phyloP scores from a whole-genome alignment of 176 grass and related monocot species.

The Saccharum spontaneum region DNA sequence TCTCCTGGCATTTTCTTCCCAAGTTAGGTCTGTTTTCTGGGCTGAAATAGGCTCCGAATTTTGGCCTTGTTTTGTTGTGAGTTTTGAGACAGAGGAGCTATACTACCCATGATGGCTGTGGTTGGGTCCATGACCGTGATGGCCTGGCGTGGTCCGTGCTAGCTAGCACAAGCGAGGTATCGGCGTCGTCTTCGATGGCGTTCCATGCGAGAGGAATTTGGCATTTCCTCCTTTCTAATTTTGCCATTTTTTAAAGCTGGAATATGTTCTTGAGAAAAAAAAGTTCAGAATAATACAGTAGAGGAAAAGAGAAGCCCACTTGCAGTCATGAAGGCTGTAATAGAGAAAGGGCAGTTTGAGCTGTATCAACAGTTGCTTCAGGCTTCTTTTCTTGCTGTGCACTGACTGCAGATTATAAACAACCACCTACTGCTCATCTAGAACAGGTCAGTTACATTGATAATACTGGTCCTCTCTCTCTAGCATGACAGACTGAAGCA shows the following conservation, averaged over 20 bases:
- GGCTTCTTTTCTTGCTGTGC: conserved; percentile 6
- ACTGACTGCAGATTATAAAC: conserved; percentile 9
- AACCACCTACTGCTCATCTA: not conserved
- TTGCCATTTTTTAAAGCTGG: not conserved
- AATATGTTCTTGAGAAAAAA: conserved; percentile 21
- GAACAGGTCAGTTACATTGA: not conserved
- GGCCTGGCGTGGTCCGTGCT: not conserved
- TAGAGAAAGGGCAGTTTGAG: not conserved
- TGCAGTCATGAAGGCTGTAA: conserved; percentile 12
- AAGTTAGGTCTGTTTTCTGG: not conserved
- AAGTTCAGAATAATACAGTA: not conserved
- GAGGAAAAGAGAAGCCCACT: not conserved
- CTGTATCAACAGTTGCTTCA: conserved; percentile 12
- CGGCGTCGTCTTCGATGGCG: not conserved
- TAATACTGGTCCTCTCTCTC: no score
- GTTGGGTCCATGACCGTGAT: conserved; percentile 24
- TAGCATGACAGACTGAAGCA: not conserved
- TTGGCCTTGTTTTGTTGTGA: not conserved
- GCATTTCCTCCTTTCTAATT: not conserved
- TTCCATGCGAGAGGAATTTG: not conserved
- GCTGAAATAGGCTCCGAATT: not conserved
- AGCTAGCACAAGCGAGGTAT: conserved; percentile 15
- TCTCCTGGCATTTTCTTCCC: not conserved
- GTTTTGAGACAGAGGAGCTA: not conserved
- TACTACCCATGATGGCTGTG: not conserved